phyloP scores from a whole-genome alignment of 768 basidiomycete species.

The Paxillus ammoniavirescens region DNA sequence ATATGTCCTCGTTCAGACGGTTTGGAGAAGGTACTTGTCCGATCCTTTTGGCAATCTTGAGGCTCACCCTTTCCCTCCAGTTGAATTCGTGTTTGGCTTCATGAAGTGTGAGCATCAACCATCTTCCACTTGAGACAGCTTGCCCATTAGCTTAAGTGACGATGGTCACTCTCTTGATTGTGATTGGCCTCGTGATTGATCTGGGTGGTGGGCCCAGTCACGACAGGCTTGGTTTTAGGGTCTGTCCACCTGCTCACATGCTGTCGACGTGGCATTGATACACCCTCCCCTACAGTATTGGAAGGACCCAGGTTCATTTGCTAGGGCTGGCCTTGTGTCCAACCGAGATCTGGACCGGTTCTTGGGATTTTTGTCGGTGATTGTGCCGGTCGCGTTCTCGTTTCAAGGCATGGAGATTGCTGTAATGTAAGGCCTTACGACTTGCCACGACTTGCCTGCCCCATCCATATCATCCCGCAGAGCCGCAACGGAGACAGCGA shows the following conservation, averaged over 20 bases:
- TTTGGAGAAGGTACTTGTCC: slow-evolving; percentile 59
- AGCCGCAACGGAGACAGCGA: slow-evolving; percentile 75
- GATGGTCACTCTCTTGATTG: slow-evolving; percentile 60
- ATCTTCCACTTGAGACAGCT: not conserved
- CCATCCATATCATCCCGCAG: slow-evolving; percentile 31
- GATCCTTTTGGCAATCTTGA: not conserved
- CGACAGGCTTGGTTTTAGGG: slow-evolving; percentile 67
- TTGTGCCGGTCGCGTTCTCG: slow-evolving; percentile 40
- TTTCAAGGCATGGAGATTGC: no score
- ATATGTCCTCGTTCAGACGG: slow-evolving; percentile 32
- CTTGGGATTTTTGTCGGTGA: slow-evolving; percentile 39
- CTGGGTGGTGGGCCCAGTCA: slow-evolving; percentile 76
- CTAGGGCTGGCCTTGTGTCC: slow-evolving; percentile 30
- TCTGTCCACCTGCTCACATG: slow-evolving; percentile 25
- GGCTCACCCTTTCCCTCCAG: slow-evolving; percentile 27
- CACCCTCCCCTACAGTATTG: slow-evolving; percentile 44
- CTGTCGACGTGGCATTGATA: not conserved
- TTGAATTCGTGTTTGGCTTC: slow-evolving; percentile 65
- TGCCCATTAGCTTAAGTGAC: slow-evolving; percentile 36
- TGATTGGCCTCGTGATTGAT: slow-evolving; percentile 65
- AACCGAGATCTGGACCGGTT: slow-evolving; percentile 38
- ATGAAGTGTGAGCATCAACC: slow-evolving; percentile 51
- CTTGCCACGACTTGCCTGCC: not conserved
- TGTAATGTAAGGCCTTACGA: no score
- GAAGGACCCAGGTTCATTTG: slow-evolving; percentile 62